A percentile compares a stretch with the other conserved stretches of the same genome.
These are phyloP conservation scores for Didymosphaeria variabile DNA, from an alignment of 2,329 filamentous ascomycete species.

Conservation along the genomic window DNA sequence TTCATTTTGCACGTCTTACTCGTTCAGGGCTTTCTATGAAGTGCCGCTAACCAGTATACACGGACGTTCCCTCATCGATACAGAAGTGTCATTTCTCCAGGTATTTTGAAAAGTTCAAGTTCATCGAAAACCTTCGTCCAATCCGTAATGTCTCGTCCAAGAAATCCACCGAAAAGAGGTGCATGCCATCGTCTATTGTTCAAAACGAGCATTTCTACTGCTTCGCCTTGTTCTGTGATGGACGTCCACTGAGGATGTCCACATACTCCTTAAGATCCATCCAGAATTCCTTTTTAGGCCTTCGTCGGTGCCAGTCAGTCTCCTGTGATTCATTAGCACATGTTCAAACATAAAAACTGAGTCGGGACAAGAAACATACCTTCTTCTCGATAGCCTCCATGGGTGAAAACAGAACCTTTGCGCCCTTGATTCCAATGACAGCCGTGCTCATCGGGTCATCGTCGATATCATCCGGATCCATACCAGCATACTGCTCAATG, in stretches of 20 bases:
- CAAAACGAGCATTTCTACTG: neutral
- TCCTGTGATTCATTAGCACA: constrained; percentile 56
- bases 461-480: constrained; percentile 72
- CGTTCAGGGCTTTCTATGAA: neutral
- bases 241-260: constrained; percentile 77
- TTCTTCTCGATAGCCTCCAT: constrained; percentile 81
- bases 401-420: constrained; percentile 84
- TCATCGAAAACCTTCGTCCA: neutral
- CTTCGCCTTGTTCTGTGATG: constrained; percentile 1
- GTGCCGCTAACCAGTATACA: too few relatives aligned
- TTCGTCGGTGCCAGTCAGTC: constrained; percentile 91
- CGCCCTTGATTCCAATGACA: constrained; percentile 93
- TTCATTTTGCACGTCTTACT: neutral
- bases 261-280: constrained; percentile 80
- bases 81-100: constrained; percentile 7
- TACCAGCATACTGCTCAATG: constrained; percentile 77
- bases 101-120: neutral
- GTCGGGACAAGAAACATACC: constrained; percentile 2
- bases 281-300: constrained; percentile 89
- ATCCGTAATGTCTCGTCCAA: neutral
- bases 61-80: neutral
- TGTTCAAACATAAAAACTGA: neutral
- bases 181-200: neutral
- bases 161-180: neutral
- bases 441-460: constrained; percentile 76